Conservation (phyloP, 805 yeast genomes). For the Blastobotrys peoriensis region DNA sequence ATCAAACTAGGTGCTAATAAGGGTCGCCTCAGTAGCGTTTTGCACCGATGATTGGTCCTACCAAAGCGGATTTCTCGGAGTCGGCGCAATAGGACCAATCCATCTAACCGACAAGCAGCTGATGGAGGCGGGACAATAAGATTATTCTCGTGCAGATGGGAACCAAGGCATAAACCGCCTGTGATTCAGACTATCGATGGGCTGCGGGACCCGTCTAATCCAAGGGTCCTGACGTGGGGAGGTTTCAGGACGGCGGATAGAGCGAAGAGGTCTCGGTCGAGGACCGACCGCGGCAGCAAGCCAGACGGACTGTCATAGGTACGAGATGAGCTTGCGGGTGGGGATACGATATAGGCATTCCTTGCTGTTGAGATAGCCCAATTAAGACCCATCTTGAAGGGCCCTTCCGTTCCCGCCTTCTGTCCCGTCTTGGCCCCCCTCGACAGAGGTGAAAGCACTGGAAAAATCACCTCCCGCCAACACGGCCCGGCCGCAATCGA, state of each 20-base stretch:
- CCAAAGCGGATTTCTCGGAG: too few relatives aligned
- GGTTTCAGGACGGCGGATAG: background rate
- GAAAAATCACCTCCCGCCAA: background rate
- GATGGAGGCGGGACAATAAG: too few relatives aligned
- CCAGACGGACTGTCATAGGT: background rate
- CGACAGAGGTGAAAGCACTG: background rate
- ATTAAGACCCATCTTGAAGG: background rate
- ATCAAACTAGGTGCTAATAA: too few relatives aligned
- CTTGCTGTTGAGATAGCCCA: background rate
- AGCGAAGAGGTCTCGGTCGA: background rate
- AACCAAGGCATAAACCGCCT: background rate
- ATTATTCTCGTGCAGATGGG: background rate
- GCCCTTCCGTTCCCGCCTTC: background rate
- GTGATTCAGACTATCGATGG: background rate
- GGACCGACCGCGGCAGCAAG: background rate
- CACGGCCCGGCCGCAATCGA: background rate
- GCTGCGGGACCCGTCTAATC: background rate
- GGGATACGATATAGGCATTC: background rate
- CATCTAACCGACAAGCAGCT: too few relatives aligned
- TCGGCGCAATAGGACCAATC: too few relatives aligned
- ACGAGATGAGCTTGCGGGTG: background rate
- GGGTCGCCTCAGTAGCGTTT: too few relatives aligned
- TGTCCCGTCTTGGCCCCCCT: background rate
- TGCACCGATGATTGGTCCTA: too few relatives aligned
- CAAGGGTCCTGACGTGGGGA: too few relatives aligned